These are phyloP conservation scores for Penicillium manginii DNA, from an alignment of 495 filamentous ascomycete species.

Conservation along the genomic window DNA sequence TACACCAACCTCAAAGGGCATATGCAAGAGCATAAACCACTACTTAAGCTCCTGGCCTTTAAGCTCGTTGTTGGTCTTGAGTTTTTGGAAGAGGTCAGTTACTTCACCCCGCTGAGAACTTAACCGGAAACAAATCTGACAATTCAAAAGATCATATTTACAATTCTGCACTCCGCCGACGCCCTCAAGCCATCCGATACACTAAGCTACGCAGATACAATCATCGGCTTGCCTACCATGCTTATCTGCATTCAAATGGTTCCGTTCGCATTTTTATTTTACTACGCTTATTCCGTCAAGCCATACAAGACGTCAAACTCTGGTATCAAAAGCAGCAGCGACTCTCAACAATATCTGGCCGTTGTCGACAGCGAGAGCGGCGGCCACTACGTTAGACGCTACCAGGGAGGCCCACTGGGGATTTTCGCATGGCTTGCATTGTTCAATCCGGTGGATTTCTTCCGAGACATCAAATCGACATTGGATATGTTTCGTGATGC, in stretches of 20 bases:
- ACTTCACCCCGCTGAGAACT: background rate
- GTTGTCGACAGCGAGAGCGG: slow-evolving; percentile 6
- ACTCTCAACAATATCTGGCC: slow-evolving; percentile 7
- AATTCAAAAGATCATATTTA: slow-evolving; percentile 31
- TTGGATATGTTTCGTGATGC: slow-evolving; percentile 5
- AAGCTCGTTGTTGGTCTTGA: slow-evolving; percentile 37
- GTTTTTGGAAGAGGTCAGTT: slow-evolving; percentile 31
- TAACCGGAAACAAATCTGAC: background rate
- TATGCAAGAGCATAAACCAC: slow-evolving; percentile 24
- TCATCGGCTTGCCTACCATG: slow-evolving; percentile 37
- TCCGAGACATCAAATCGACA: slow-evolving; percentile 14
- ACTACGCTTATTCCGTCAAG: slow-evolving; percentile 32
- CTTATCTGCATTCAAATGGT: slow-evolving; percentile 42
- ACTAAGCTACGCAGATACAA: slow-evolving; percentile 36
- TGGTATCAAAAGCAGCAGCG: background rate
- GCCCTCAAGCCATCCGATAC: slow-evolving; percentile 24
- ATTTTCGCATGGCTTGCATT: slow-evolving; percentile 18
- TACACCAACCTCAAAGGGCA: slow-evolving; percentile 27
- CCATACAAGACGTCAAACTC: slow-evolving; percentile 20
- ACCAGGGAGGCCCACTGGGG: slow-evolving; percentile 22
- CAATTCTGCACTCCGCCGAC: slow-evolving; percentile 30
- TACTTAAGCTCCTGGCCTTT: slow-evolving; percentile 37
- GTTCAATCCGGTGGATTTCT: slow-evolving; percentile 15
- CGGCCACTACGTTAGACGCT: slow-evolving; percentile 1
- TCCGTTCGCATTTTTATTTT: slow-evolving; percentile 36